Base-by-base conservation (phyloP, 805 yeast species). In the Clavispora phyllophila region DNA sequence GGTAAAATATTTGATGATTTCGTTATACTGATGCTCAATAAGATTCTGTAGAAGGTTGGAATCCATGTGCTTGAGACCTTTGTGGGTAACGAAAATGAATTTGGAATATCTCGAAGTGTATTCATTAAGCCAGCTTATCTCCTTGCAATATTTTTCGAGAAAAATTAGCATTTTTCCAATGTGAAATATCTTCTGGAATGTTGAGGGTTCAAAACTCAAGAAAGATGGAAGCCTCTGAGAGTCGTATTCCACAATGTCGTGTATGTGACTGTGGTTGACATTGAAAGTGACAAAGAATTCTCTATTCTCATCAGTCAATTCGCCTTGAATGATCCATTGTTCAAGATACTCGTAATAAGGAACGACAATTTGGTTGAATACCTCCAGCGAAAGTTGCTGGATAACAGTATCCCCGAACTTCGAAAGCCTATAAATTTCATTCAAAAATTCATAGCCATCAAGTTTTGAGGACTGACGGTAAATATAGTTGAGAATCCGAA, bases 151-250 rank as follows among this genome's bases (percentile, higher is more conserved):
- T 22, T 67, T 67, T 28, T 79, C 76, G 36, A 90, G 63, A 56
- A 82, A 90, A 9, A 78, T 70, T 5, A 82, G 64, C 6, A 86
- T 76, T 47, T 83, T 81, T 0, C 99, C 99, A 15, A 84, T 79
- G 39, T 82, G 80, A 50, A 68, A 79, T 5, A 82, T 72, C 44
- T 73, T 68, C 19, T 61, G 53, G 3, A 80, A 73, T 2, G 70
- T 53, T 12, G 60, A 57, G 5, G 49, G 49, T 2, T 57, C 56
- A 12, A 44, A 37, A 8, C 72, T 49, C 26, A 79, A 57, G 48
- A 78, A 77, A 7, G 47, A 40, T 0, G 87, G 86, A 4, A 73
- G 65, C 33, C 63, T 68, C 0, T 57, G 59, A 0, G 57, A 53
- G 19, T 60, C 39, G 41, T 56, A 68, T 15, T 51, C 48, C 15